These are phyloP conservation scores for Pouteria glomerata DNA, from an alignment of 148 eudicot genomes.

Conservation along the genomic window DNA sequence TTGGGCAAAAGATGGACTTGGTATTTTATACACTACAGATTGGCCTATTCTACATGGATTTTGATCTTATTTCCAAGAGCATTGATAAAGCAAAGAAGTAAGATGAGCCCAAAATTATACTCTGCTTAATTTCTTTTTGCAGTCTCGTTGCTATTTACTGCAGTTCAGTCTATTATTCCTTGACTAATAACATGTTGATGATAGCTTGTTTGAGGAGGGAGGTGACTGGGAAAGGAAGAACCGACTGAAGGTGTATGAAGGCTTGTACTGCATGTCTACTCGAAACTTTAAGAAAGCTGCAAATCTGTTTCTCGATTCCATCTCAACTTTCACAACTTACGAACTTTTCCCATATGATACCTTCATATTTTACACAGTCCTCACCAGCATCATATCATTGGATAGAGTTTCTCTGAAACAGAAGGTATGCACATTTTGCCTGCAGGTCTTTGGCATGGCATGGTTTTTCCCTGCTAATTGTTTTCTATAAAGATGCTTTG, in stretches of 20 bases:
- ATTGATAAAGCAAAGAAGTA: constrained; percentile 96
- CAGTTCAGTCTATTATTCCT: not conserved
- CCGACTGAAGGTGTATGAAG: constrained; percentile 97
- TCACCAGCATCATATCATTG: constrained; percentile 81
- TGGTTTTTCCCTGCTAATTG: not conserved
- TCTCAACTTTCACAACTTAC: constrained; percentile 96
- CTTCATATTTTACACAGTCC: constrained; percentile 83
- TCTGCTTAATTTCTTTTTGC: constrained; percentile 7
- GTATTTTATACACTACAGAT: constrained; percentile 82
- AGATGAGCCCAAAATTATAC: constrained; percentile 6
- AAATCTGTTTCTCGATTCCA: constrained; percentile 82
- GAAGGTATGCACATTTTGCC: constrained; percentile 57
- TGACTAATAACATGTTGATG: not conserved
- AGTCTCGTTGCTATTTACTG: no score
- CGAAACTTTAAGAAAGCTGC: constrained; percentile 92
- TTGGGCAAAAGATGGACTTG: constrained; percentile 98
- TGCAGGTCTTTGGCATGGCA: not conserved
- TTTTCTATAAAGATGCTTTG: no score
- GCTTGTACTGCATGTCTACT: constrained; percentile 85
- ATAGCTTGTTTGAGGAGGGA: constrained; percentile 95
- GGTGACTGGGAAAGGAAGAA: constrained; percentile 99
- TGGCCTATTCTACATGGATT: constrained; percentile 94
- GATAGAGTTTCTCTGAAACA: constrained; percentile 95
- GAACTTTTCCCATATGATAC: constrained; percentile 94
- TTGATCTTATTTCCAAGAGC: constrained; percentile 84